Evolutionary conservation across 352 stramenopile species (phyloP), one percentile per base, ranked within the genome.

Genomic region (Phytophthora podocarpi): DNA sequence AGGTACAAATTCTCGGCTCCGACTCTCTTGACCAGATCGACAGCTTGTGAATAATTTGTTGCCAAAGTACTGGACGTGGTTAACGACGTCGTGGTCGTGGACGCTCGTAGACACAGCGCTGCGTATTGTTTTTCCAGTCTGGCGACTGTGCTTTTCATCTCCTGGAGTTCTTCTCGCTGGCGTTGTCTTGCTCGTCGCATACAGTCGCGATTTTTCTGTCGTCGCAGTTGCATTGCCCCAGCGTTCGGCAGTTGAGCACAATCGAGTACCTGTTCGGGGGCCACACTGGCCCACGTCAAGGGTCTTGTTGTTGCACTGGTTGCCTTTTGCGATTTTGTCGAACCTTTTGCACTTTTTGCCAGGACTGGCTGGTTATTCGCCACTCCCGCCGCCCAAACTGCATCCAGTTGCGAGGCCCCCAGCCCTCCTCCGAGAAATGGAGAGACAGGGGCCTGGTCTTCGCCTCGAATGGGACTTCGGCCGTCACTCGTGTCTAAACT

Each of bases 1-100:
- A 85, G 51, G 26, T 70, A 76, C 41, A 85, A 67, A 56, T 85
- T 80, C 41, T 85, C 70, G 8, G 75, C 72, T 18, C 75, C 75
- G 9, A 85, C 67, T 12, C 58, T 37, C 30, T 80, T 75, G 8
- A 59, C 57, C 18, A 73, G 43, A 4, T 73, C 69, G 16, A 65
- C 46, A 0, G 47, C 52, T 32, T 72, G 54, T 18, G 58, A 32
- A 49, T 77, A 82, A 48, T 59, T 56, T 37, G 12, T 50, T 8
- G 54, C 45, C 23, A 51, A 16, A 4, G 11, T 7, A n/a, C 45
- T 55, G n/a, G 52, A 48, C 5, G 23, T 42, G 16, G 18, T 59
- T 39, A 21, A 41, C 23, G 47, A 63, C 16, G 23, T 24, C 31
- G 41, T 49, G 4, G 45, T 47, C 0, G 54, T 46, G 13, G 50